A percentile compares a stretch with the other conserved stretches of the same genome.
Evolutionary conservation across 805 yeast species (phyloP).

Genomic region (Wickerhamiella hasegawae): DNA sequence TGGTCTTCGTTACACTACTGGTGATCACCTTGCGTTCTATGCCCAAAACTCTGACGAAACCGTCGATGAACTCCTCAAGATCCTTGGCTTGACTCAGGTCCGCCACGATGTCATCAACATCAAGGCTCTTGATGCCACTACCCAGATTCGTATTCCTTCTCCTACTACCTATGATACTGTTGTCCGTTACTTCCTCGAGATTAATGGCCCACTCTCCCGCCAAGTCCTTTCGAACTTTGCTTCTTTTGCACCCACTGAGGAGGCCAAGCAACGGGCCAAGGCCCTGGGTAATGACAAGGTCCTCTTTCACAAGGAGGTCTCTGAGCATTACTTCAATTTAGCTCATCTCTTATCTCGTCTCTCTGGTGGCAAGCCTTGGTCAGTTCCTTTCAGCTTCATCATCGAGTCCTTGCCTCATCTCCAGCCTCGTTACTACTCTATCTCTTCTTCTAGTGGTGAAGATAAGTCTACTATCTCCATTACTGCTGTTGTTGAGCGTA

Average conservation of each 20-base stretch:
- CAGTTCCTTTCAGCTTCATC: slow-evolving; percentile 70
- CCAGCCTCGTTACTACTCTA: slow-evolving; percentile 92
- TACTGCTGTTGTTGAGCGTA: slow-evolving; percentile 84
- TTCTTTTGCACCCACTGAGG: slow-evolving; percentile 64
- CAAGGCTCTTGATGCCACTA: slow-evolving; percentile 44
- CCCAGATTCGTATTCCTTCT: slow-evolving; percentile 27
- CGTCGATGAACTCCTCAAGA: slow-evolving; percentile 45
- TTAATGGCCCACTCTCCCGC: slow-evolving; percentile 86
- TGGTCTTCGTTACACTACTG: slow-evolving; percentile 74
- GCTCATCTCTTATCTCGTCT: slow-evolving; percentile 55
- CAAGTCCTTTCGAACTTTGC: slow-evolving; percentile 60
- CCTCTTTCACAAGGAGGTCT: slow-evolving; percentile 48
- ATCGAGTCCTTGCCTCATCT: slow-evolving; percentile 67
- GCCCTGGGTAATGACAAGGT: slow-evolving; percentile 51
- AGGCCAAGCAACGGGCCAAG: slow-evolving; percentile 32
- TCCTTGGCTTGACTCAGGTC: slow-evolving; percentile 42
- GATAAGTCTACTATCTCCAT: slow-evolving; percentile 64
- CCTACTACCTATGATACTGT: slow-evolving; percentile 82
- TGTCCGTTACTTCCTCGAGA: slow-evolving; percentile 75
- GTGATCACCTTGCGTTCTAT: slow-evolving; percentile 93
- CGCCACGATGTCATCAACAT: slow-evolving; percentile 43
- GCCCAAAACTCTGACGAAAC: slow-evolving; percentile 75
- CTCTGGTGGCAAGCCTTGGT: slow-evolving; percentile 58
- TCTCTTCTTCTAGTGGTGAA: slow-evolving; percentile 71
- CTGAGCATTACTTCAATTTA: slow-evolving; percentile 45